Evolutionary conservation across 2,329 filamentous ascomycete species (phyloP), one percentile per base, ranked within the genome.

Genomic region (Aspergillus clavatus): DNA sequence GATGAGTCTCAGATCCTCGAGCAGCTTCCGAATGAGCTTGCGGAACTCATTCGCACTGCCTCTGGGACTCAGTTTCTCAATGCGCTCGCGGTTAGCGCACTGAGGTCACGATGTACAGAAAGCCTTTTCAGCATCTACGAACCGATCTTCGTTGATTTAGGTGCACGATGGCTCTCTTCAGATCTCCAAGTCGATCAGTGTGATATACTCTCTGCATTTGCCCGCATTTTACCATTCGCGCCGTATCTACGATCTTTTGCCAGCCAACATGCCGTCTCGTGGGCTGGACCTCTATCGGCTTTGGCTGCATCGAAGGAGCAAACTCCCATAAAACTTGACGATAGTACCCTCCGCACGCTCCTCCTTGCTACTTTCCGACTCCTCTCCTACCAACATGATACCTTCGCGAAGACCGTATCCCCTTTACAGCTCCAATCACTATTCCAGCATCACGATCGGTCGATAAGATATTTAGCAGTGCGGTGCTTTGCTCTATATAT

Each of bases 401-500:
- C 77, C 4, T 95, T 90, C 60, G 78, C 79, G 7, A 72, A 70
- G 47, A 73, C 82, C 56, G 76, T 89, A 26, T 80, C 80, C 27
- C 82, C 85, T 1, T 76, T 81, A 38, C 78, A 80, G 51, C 74
- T 95, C 35, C 83, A 89, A 67, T 68, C 69, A 23, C 72, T 94
- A 10, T 85, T 95, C 55, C 71, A 74, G 36, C 77, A 81, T 57
- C 43, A 65, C 38, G 75, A 77, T 54, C 72, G 69, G 47, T 71
- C 79, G 12, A 79, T 95, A 40, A 81, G 86, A 67, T 95, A 90
- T 66, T 75, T 97, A 49, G 85, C 89, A 11, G 78, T 95, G 45
- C 81, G 89, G 52, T 81, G 90, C 47, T 86, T 95, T 53, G 89
- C 85, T 60, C 75, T 88, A 51, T 81, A 89, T 46, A 80, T 94